phyloP scores from a whole-genome alignment of 2,329 filamentous ascomycete species.

The Fusarium sacchari region DNA sequence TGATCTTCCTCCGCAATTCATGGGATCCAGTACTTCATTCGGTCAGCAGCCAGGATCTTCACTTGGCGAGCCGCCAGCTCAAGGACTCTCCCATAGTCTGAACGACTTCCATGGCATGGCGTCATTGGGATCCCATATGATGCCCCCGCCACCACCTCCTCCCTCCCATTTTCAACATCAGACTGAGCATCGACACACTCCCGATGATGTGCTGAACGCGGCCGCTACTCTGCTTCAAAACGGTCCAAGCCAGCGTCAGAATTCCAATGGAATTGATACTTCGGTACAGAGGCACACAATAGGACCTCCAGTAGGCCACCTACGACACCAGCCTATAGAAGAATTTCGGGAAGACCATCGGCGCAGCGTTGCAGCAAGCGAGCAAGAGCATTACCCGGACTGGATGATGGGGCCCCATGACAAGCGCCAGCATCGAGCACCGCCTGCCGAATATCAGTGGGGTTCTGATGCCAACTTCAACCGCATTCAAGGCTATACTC shows the following conservation, averaged over 20 bases:
- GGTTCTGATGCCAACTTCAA: slow-evolving; percentile 75
- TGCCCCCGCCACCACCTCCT: slow-evolving; percentile 49
- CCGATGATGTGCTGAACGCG: slow-evolving; percentile 65
- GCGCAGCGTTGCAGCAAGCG: slow-evolving; percentile 45
- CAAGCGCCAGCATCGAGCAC: slow-evolving; percentile 46
- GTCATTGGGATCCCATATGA: slow-evolving; percentile 46
- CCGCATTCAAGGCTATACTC: slow-evolving; percentile 66
- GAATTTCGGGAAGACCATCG: slow-evolving; percentile 55
- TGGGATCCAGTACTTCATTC: slow-evolving; percentile 72
- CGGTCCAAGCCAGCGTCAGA: slow-evolving; percentile 43
- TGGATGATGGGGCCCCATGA: slow-evolving; percentile 54
- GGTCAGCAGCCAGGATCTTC: slow-evolving; percentile 60
- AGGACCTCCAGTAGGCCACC: slow-evolving; percentile 53
- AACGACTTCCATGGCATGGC: slow-evolving; percentile 34
- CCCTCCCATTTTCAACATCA: slow-evolving; percentile 42
- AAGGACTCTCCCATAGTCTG: slow-evolving; percentile 34
- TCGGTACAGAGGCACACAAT: slow-evolving; percentile 41
- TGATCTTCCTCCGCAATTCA: slow-evolving; percentile 71
- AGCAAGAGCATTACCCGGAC: slow-evolving; percentile 53
- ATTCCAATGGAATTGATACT: slow-evolving; percentile 41
- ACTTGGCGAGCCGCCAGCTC: slow-evolving; percentile 36
- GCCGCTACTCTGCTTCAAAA: slow-evolving; percentile 65
- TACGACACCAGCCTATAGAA: slow-evolving; percentile 55
- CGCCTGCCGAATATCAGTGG: slow-evolving; percentile 66
- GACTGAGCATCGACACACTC: slow-evolving; percentile 47